Conservation (phyloP, 2,329 filamentous ascomycete genomes). For the Colletotrichum siamense region DNA sequence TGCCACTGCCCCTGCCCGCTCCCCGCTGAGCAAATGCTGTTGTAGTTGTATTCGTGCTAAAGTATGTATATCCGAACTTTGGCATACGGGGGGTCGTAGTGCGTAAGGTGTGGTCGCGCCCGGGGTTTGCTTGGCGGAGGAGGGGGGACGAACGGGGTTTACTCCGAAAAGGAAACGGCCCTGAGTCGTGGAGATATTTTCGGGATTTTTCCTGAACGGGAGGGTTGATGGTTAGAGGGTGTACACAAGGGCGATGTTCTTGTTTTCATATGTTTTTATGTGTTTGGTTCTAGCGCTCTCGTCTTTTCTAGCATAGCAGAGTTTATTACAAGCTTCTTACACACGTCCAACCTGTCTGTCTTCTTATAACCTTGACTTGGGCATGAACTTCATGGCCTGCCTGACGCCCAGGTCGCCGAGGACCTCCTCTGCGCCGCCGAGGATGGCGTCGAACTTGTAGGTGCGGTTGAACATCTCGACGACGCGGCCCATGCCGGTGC, state of each 20-base stretch:
- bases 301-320: fast-evolving
- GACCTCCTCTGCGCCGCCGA: constrained; percentile 85
- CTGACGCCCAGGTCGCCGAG: constrained; percentile 81
- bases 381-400: constrained; percentile 84
- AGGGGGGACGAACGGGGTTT: neutral
- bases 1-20: neutral
- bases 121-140: neutral
- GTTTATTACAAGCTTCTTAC: neutral
- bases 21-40: neutral
- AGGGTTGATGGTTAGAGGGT: neutral
- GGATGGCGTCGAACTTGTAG: constrained; percentile 81
- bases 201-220: neutral
- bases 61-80: neutral
- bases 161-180: neutral
- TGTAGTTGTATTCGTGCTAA: neutral
- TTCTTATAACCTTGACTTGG: constrained; percentile 77
- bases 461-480: constrained; percentile 86
- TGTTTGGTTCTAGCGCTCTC: neutral
- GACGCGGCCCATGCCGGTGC: constrained; percentile 81
- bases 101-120: neutral
- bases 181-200: neutral
- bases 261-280: neutral
- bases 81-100: neutral
- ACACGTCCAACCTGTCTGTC: fast-evolving
- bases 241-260: neutral